Evolutionary conservation across 1,139 yeast species (phyloP).

Genomic region (Suhomyces bokatorum): DNA sequence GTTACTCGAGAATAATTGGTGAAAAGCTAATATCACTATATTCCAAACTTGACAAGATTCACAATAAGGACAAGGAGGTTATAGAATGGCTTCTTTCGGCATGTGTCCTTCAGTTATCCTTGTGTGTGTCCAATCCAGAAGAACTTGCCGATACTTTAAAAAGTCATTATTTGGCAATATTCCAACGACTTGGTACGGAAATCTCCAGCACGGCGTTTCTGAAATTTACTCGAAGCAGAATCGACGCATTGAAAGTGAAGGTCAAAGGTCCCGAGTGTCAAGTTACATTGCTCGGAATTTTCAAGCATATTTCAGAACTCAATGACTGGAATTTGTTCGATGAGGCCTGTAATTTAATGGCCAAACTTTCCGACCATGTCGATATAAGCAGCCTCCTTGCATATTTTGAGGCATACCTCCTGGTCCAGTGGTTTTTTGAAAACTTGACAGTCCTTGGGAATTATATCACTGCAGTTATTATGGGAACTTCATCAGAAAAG

Average conservation of each 20-base stretch:
- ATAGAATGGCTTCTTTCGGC: conserved; percentile 4
- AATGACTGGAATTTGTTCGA: conserved; percentile 9
- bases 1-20: neutral
- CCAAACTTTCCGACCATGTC: neutral
- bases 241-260: neutral
- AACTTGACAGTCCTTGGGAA: conserved; percentile 1
- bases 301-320: neutral
- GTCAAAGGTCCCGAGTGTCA: neutral
- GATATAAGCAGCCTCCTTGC: conserved; percentile 5
- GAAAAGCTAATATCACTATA: neutral
- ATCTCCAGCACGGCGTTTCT: conserved; percentile 5
- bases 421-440: conserved; percentile 4
- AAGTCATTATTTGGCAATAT: neutral
- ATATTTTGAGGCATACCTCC: conserved; percentile 12
- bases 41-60: neutral
- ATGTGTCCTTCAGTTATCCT: neutral
- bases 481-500: neutral
- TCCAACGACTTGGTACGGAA: neutral
- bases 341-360: neutral
- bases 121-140: neutral
- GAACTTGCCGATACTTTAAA: neutral
- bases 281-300: neutral
- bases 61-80: neutral
- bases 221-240: conserved; percentile 4
- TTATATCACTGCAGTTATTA: neutral